Conservation (phyloP, 1,139 yeast genomes). For the Blastobotrys serpentis region DNA sequence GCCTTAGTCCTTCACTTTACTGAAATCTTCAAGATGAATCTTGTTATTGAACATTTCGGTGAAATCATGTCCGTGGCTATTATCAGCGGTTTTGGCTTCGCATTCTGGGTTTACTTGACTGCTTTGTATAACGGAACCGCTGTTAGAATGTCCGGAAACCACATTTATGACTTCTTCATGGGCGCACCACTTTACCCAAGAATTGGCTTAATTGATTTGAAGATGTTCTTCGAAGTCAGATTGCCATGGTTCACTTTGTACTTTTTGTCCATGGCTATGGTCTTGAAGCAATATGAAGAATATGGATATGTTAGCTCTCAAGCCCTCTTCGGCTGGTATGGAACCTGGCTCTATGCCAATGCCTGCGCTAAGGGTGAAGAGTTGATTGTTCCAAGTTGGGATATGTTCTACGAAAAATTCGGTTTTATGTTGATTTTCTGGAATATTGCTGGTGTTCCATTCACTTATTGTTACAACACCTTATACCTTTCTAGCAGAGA, state of each 20-base stretch:
- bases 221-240: slow-evolving; percentile 96
- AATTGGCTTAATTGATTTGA: slow-evolving; percentile 85
- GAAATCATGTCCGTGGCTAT: slow-evolving; percentile 92
- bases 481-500: slow-evolving; percentile 77
- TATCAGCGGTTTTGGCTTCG: slow-evolving; percentile 65
- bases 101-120: slow-evolving; percentile 65
- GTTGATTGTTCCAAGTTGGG: slow-evolving; percentile 96
- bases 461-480: slow-evolving; percentile 93
- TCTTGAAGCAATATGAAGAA: slow-evolving; percentile 72
- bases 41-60: slow-evolving; percentile 78
- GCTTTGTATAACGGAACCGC: slow-evolving; percentile 50
- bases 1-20: slow-evolving; percentile 66
- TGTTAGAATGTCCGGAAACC: slow-evolving; percentile 89
- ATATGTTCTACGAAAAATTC: slow-evolving; percentile 97
- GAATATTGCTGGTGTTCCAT: slow-evolving; percentile 99
- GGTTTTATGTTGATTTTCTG: slow-evolving; percentile 98
- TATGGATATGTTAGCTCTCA: slow-evolving; percentile 82
- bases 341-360: slow-evolving; percentile 93
- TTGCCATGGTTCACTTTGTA: slow-evolving; percentile 93
- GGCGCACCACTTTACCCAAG: slow-evolving; percentile 98
- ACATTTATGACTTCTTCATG: slow-evolving; percentile 88
- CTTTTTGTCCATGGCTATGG: slow-evolving; percentile 72
- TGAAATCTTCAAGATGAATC: slow-evolving; percentile 69
- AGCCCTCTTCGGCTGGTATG: slow-evolving; percentile 68
- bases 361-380: slow-evolving; percentile 99